A percentile compares a stretch with the other conserved stretches of the same genome.
Conservation (phyloP, 2,329 filamentous ascomycete species). For the Eurotiales sp. region DNA sequence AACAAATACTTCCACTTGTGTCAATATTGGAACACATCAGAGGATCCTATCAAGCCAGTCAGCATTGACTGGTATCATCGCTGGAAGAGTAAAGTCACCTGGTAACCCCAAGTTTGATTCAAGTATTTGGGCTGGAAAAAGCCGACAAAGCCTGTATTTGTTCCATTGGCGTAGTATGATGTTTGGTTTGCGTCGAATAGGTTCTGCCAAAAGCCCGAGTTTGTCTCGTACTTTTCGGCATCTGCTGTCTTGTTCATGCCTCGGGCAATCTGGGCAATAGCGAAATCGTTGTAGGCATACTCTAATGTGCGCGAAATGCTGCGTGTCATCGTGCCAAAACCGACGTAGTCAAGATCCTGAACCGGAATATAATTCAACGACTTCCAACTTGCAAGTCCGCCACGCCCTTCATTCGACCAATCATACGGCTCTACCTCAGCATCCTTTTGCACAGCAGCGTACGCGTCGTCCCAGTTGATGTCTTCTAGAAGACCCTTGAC, state of each 20-base stretch:
- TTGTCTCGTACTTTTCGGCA: conserved; percentile 31
- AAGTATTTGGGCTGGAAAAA: conserved; percentile 66
- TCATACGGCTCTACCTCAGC: conserved; percentile 65
- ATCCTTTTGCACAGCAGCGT: conserved; percentile 65
- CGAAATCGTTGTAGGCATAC: conserved; percentile 72
- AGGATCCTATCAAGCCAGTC: conserved; percentile 44
- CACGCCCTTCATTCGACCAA: conserved; percentile 65
- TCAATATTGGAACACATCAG: conserved; percentile 55
- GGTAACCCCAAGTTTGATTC: conserved; percentile 64
- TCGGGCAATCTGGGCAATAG: conserved; percentile 57
- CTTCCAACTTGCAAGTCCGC: conserved; percentile 68
- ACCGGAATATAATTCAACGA: conserved; percentile 63
- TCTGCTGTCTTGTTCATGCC: conserved; percentile 52
- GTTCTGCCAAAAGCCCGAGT: conserved; percentile 60
- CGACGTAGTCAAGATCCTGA: conserved; percentile 61
- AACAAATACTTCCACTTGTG: conserved; percentile 34
- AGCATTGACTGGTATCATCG: conserved; percentile 41
- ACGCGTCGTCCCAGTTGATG: conserved; percentile 64
- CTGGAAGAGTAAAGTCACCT: conserved; percentile 40
- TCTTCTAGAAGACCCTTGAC: conserved; percentile 59
- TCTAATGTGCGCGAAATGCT: conserved; percentile 68
- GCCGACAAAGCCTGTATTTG: conserved; percentile 61
- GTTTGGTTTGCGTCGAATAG: conserved; percentile 59
- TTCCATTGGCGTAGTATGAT: conserved; percentile 49
- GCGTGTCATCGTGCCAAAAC: conserved; percentile 65